These are phyloP conservation scores for Malus sieversii DNA, from an alignment of 306 rosid species.

Conservation along the genomic window DNA sequence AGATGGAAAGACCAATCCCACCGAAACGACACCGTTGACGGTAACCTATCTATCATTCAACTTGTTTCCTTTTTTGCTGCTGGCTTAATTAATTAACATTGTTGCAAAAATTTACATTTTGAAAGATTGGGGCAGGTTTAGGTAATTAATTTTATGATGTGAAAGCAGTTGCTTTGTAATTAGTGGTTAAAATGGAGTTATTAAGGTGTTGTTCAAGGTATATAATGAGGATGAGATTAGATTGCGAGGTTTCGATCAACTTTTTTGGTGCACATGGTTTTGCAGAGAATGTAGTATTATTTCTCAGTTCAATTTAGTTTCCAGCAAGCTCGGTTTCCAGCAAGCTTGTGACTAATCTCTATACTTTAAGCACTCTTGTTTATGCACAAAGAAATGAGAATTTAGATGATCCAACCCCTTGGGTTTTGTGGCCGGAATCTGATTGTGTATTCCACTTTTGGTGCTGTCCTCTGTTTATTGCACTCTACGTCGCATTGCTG, in stretches of 20 bases:
- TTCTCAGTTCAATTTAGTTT: neutral
- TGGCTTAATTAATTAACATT: neutral
- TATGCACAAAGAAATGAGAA: neutral
- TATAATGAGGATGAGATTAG: neutral
- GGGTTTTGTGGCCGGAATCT: neutral
- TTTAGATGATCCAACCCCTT: neutral
- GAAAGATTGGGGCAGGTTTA: neutral
- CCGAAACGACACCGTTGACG: conserved; percentile 33
- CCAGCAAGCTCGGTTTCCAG: neutral
- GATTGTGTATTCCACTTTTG: neutral
- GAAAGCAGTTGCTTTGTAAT: neutral
- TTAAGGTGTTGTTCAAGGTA: neutral
- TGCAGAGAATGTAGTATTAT: neutral
- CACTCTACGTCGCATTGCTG: neutral
- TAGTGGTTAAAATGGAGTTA: neutral
- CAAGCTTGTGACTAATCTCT: neutral
- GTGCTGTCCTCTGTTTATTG: neutral
- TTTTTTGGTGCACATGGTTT: neutral
- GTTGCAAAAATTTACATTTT: neutral
- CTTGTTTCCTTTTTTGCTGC: neutral
- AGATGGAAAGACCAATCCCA: conserved; percentile 6
- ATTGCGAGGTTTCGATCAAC: neutral
- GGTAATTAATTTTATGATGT: neutral
- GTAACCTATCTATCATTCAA: conserved; percentile 22
- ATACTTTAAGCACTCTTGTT: neutral